Evolutionary conservation across 768 basidiomycete genomes (phyloP).

Genomic region (Rhodotorula graminis): DNA sequence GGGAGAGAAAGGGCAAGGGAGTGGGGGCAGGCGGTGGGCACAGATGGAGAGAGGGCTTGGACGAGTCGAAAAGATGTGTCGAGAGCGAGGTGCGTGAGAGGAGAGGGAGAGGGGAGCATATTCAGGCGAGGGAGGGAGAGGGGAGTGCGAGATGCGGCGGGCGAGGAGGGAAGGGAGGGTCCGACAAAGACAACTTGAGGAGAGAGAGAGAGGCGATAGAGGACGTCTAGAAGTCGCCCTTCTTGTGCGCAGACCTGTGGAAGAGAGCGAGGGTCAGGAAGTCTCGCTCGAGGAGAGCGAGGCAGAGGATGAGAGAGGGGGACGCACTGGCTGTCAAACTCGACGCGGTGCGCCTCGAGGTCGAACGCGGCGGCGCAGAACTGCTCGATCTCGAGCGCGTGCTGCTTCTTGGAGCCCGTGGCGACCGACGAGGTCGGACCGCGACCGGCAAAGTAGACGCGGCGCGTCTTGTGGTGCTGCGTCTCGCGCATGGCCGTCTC

Average conservation of each 20-base stretch:
- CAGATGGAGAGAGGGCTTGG: no score
- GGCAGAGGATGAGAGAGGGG: background rate
- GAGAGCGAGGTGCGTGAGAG: no score
- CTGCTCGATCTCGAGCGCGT: conserved; percentile 35
- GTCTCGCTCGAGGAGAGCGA: background rate
- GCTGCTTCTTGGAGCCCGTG: conserved; percentile 38
- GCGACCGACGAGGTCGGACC: conserved; percentile 61
- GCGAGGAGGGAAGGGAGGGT: background rate
- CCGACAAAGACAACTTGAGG: background rate
- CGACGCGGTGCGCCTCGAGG: conserved; percentile 23
- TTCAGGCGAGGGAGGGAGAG: no score
- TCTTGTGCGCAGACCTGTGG: conserved; percentile 2
- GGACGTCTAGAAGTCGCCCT: conserved; percentile 1
- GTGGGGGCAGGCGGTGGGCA: no score
- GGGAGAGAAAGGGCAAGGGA: no score
- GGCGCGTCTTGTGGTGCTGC: conserved; percentile 82
- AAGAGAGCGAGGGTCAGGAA: background rate
- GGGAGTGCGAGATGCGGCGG: background rate
- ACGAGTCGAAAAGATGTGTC: no score
- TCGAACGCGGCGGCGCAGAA: conserved; percentile 38
- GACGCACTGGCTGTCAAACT: conserved; percentile 2
- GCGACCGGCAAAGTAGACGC: conserved; percentile 87
- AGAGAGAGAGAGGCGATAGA: background rate
- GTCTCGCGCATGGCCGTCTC: conserved; percentile 83
- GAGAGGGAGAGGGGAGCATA: no score